Percentiles rank a stretch among this genome's conserved stretches.
These are phyloP conservation scores for Phytomonas sp. DNA, from an alignment of 208 protist species.

Conservation along the genomic window DNA sequence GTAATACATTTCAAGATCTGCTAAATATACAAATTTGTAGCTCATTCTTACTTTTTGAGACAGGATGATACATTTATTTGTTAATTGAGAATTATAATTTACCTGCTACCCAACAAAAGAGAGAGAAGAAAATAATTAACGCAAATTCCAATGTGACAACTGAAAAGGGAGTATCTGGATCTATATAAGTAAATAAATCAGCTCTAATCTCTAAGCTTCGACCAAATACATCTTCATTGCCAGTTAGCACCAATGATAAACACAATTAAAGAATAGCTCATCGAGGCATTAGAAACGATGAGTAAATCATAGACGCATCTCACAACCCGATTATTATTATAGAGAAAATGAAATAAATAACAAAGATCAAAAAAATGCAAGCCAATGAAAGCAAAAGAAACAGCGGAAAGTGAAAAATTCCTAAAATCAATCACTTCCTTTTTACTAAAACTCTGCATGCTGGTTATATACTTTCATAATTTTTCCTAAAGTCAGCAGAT, in stretches of 20 bases:
- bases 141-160: neutral
- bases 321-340: neutral
- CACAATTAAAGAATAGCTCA: neutral
- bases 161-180: neutral
- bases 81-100: too few species aligned
- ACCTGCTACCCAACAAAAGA: neutral
- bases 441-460: too few species aligned
- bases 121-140: conserved; percentile 7
- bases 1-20: too few species aligned
- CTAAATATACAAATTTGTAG: too few species aligned
- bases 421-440: neutral
- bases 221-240: neutral
- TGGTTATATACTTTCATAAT: too few species aligned
- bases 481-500: too few species aligned
- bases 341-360: conserved; percentile 9
- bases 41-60: too few species aligned
- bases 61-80: too few species aligned
- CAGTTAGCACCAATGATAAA: neutral
- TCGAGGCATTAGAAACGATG: neutral
- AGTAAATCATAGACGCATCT: neutral
- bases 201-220: too few species aligned
- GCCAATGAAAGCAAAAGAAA: conserved; percentile 6
- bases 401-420: conserved; percentile 9
- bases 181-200: too few species aligned
- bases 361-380: neutral